These are phyloP conservation scores for Suillus tomentosus DNA, from an alignment of 768 basidiomycete species.

Conservation along the genomic window DNA sequence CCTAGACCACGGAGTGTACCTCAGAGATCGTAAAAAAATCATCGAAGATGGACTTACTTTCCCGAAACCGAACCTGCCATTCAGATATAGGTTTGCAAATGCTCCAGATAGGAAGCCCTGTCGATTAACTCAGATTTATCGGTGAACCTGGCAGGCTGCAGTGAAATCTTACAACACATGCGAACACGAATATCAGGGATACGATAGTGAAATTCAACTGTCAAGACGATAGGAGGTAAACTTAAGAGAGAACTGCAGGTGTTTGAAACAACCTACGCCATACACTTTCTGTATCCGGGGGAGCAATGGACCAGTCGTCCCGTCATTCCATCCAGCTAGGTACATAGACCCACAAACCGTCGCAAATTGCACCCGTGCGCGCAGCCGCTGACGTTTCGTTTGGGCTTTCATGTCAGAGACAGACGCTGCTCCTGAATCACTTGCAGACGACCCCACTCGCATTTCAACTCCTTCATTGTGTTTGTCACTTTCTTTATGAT, in stretches of 20 bases:
- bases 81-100: slow-evolving; percentile 30
- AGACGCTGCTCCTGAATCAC: neutral
- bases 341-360: slow-evolving; percentile 59
- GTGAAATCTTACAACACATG: slow-evolving; percentile 38
- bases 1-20: slow-evolving; percentile 12
- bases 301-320: slow-evolving; percentile 70
- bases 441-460: neutral
- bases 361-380: slow-evolving; percentile 47
- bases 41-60: slow-evolving; percentile 24
- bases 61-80: slow-evolving; percentile 36
- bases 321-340: slow-evolving; percentile 79
- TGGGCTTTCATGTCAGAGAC: slow-evolving; percentile 13
- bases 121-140: neutral
- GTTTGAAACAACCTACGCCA: slow-evolving; percentile 33
- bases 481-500: neutral
- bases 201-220: slow-evolving; percentile 54
- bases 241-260: neutral
- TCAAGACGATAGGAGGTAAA: slow-evolving; percentile 6
- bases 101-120: slow-evolving; percentile 38
- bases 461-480: neutral
- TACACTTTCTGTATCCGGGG: slow-evolving; percentile 68
- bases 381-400: slow-evolving; percentile 13
- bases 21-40: neutral
- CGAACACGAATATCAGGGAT: slow-evolving; percentile 57
- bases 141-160: neutral